A percentile compares a stretch with the other conserved stretches of the same genome.
These are phyloP conservation scores for Talaromyces sp. DNA, from an alignment of 2,329 filamentous ascomycete species.

Conservation along the genomic window DNA sequence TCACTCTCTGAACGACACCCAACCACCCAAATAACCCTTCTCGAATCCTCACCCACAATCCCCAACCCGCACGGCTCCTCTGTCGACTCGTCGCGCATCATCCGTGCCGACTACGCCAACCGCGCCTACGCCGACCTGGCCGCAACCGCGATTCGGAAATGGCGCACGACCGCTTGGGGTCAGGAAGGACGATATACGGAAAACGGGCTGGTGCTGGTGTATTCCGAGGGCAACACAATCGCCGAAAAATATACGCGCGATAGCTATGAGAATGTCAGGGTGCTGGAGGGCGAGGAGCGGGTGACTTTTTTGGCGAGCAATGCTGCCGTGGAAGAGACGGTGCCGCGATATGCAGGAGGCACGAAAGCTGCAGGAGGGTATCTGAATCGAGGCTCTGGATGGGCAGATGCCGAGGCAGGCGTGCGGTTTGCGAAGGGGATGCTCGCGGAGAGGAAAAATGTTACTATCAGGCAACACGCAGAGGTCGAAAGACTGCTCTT, in stretches of 20 bases:
- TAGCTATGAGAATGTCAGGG: conserved; percentile 38
- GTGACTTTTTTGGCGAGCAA: conserved; percentile 30
- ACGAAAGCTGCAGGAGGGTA: conserved; percentile 38
- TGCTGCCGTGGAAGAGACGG: conserved; percentile 29
- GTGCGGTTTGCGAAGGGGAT: conserved; percentile 35
- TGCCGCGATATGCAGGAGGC: conserved; percentile 30
- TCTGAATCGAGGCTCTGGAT: conserved; percentile 44
- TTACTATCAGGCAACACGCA: conserved; percentile 29
- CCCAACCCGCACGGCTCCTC: conserved; percentile 57
- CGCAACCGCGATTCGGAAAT: conserved; percentile 65
- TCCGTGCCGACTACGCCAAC: conserved; percentile 76
- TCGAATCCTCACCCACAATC: conserved; percentile 53
- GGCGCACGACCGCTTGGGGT: conserved; percentile 47
- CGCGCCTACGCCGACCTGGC: conserved; percentile 71
- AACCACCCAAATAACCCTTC: conserved; percentile 51
- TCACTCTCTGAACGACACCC: conserved; percentile 60
- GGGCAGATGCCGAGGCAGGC: conserved; percentile 40
- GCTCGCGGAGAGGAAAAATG: conserved; percentile 31
- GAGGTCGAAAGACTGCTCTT: conserved; percentile 33
- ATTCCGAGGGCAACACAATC: conserved; percentile 25
- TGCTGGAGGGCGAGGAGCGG: conserved; percentile 25
- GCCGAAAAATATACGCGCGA: conserved; percentile 33
- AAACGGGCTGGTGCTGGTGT: conserved; percentile 40
- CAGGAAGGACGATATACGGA: conserved; percentile 40
- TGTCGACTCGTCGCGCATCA: conserved; percentile 59